Evolutionary conservation across 2,329 filamentous ascomycete species (phyloP).

Genomic region (Penicillium sp.): DNA sequence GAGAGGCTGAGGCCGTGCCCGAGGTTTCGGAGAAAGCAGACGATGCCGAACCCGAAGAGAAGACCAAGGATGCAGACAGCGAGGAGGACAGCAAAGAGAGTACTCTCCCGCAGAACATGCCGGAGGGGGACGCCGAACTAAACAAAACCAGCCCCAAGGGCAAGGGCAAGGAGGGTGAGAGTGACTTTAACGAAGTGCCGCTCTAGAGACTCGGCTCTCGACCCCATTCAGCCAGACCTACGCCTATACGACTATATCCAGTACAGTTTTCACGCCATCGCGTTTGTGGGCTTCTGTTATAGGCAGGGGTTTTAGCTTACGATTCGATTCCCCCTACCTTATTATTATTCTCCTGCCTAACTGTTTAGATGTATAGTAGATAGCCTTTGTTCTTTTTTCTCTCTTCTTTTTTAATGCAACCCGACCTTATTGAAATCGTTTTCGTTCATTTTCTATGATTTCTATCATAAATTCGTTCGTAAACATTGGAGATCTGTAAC

Average conservation of each 20-base stretch:
- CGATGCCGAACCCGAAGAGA: constrained; percentile 17
- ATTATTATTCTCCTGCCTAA: constrained; percentile 19
- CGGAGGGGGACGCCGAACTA: constrained; percentile 25
- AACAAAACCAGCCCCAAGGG: constrained; percentile 25
- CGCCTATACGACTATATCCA: constrained; percentile 22
- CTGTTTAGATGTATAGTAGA: constrained; percentile 25
- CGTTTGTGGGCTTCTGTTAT: constrained; percentile 13
- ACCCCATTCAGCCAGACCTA: constrained; percentile 7
- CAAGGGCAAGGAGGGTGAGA: constrained; percentile 38
- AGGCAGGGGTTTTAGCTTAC: constrained; percentile 16
- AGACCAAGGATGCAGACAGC: constrained; percentile 21
- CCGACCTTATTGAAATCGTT: constrained; percentile 1
- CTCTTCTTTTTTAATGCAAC: constrained; percentile 11
- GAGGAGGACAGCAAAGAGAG: constrained; percentile 32
- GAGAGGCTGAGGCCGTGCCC: constrained; percentile 13
- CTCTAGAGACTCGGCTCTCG: constrained; percentile 27
- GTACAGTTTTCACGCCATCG: constrained; percentile 20
- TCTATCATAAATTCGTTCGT: constrained; percentile 31
- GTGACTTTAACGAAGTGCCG: constrained; percentile 42
- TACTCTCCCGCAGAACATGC: constrained; percentile 27
- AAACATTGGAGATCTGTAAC: constrained; percentile 10
- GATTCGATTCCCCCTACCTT: constrained; percentile 14
- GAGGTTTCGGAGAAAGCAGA: constrained; percentile 16
- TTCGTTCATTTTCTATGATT: constrained; percentile 19
- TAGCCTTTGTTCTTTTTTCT: constrained; percentile 9